phyloP scores from a whole-genome alignment of 2,329 filamentous ascomycete species.

The Aspergillus pseudotamarii region DNA sequence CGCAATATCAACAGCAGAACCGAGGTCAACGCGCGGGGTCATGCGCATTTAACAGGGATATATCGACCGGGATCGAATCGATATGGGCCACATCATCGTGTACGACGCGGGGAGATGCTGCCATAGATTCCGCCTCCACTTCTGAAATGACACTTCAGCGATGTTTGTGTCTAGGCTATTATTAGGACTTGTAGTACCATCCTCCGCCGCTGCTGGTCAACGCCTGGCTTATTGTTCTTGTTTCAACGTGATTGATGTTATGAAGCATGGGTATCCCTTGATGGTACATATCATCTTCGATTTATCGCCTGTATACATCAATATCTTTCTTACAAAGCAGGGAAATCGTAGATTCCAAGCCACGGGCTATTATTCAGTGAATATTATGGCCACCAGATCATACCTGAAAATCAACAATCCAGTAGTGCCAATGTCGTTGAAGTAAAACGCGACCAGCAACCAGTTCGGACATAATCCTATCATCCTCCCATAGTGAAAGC shows the following conservation, averaged over 20 bases:
- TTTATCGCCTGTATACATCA: too few relatives aligned
- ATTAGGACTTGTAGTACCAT: too few relatives aligned
- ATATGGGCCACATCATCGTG: neutral
- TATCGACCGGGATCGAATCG: neutral
- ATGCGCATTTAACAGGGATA: neutral
- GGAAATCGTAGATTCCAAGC: too few relatives aligned
- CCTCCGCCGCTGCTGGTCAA: too few relatives aligned
- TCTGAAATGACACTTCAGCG: neutral
- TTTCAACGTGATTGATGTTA: neutral
- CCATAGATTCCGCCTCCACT: neutral
- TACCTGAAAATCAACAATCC: neutral
- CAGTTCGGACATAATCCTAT: neutral
- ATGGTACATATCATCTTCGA: too few relatives aligned
- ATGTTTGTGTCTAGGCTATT: neutral
- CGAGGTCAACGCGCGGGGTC: neutral
- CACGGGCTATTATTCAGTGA: too few relatives aligned
- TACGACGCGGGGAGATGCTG: neutral
- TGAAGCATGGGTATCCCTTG: too few relatives aligned
- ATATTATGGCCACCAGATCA: too few relatives aligned
- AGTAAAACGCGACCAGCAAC: neutral
- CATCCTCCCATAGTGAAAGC: neutral
- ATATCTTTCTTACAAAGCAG: too few relatives aligned
- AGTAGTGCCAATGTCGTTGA: neutral
- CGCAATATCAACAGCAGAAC: neutral
- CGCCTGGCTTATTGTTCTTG: too few relatives aligned